Conservation (phyloP, 345 rosid species). For the Viola odorata region DNA sequence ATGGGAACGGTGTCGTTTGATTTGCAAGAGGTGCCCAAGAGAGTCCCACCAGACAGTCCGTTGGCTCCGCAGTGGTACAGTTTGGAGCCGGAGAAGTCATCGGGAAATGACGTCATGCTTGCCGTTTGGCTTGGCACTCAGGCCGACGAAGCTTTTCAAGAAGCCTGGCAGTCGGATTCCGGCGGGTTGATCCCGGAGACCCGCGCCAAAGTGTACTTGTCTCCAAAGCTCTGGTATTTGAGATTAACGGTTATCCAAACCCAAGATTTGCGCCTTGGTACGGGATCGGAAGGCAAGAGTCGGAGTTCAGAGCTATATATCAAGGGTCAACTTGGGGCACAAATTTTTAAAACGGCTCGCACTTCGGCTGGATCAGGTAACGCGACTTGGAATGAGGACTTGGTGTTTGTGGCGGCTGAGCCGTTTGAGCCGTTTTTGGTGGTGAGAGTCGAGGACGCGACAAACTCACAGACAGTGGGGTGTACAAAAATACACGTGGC, state of each 20-base stretch:
- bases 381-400: conserved; percentile 94
- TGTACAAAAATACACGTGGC: conserved; percentile 63
- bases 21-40: conserved; percentile 75
- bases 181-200: conserved; percentile 91
- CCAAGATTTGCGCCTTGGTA: conserved; percentile 78
- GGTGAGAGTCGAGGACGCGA: conserved; percentile 59
- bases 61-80: conserved; percentile 94
- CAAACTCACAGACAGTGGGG: conserved; percentile 50
- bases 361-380: conserved; percentile 47
- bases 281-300: conserved; percentile 57
- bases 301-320: conserved; percentile 63
- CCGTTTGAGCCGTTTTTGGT: conserved; percentile 86
- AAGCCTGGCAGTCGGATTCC: conserved; percentile 95
- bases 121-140: conserved; percentile 90
- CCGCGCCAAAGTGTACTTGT: conserved; percentile 78
- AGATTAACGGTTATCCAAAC: conserved; percentile 94
- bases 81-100: conserved; percentile 57
- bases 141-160: conserved; percentile 91
- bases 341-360: conserved; percentile 75
- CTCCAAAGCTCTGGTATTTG: conserved; percentile 95
- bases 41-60: conserved; percentile 87
- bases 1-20: conserved; percentile 88
- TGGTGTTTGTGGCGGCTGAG: conserved; percentile 85
- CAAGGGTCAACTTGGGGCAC: conserved; percentile 78
- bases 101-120: conserved; percentile 89